Base-by-base conservation (phyloP, 768 basidiomycete genomes). In the Lactifluus piperatus region DNA sequence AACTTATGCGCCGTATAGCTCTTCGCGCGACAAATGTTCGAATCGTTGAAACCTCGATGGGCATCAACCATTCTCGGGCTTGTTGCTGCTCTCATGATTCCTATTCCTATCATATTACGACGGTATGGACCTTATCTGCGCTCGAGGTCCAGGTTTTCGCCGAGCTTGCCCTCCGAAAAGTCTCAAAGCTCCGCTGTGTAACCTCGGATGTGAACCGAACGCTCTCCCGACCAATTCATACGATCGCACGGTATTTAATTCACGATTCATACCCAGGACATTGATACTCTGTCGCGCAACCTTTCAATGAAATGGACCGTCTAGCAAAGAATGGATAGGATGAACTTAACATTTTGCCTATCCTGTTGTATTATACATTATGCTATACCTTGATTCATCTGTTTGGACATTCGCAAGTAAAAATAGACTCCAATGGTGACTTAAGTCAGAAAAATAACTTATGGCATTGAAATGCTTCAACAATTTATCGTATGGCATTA, bases 61-160 rank as follows among this genome's bases (percentile, higher is more conserved):
- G 82, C 83, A 24, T 83, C 83, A 8, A 75, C 83, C 10, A 60
- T 85, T 10, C 65, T 84, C 3, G 83, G 80, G 0, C 76, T 76
- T 60, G 65, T 82, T 41, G 79, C 83, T 1, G 64, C 81, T 16
- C 57, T 68, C 8, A 72, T 84, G 77, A 70, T 77, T 3, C 83
- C 83, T 5, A 67, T 69, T 11, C 70, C 69, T 18, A 55, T 70
- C 44, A 20, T 70, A 7, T 66, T 71, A n/a, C 50, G 46, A 16
- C 64, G 64, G 61, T 68, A 65, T 32, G 64, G 64, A 16, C 36
- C 62, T 11, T 26, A 53, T 53, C 34, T 65, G 30, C 64, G 64
- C 27, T 44, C 64, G n/a, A 65, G 29, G 32, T 65, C 64, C 5
- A 59, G 37, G 37, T 57, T 56, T 27, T 55, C 52, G 2, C 62